phyloP scores from a whole-genome alignment of 306 rosid genomes.

The Luffa acutangula region DNA sequence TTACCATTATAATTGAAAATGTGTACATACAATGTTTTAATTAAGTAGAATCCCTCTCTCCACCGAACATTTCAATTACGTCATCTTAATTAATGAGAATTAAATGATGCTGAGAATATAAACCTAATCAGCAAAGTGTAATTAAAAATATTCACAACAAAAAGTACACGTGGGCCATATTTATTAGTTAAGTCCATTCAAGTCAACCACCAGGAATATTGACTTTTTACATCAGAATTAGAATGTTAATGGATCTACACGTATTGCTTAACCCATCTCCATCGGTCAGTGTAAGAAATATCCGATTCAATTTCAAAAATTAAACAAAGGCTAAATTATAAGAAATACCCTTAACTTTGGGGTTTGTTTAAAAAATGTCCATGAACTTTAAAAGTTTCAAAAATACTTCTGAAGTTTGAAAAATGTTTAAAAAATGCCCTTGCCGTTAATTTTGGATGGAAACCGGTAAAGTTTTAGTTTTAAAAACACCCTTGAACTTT shows the following conservation, averaged over 20 bases:
- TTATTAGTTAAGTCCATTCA: not conserved
- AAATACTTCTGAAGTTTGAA: too few species aligned
- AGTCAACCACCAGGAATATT: not conserved
- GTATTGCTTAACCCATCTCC: not conserved
- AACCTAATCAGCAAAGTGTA: not conserved
- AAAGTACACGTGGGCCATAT: slow-evolving; percentile 2
- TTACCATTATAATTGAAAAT: not conserved
- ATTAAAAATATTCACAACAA: not conserved
- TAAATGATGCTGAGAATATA: not conserved
- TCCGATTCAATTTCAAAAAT: not conserved
- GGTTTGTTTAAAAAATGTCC: too few species aligned
- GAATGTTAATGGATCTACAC: not conserved
- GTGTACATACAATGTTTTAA: not conserved
- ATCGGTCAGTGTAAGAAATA: not conserved
- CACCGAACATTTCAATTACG: not conserved
- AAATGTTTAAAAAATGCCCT: too few species aligned
- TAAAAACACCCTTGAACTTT: too few species aligned
- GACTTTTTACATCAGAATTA: not conserved
- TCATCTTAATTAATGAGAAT: not conserved
- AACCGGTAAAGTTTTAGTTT: too few species aligned
- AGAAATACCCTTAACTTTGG: too few species aligned
- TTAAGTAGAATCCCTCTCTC: not conserved
- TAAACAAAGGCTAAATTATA: too few species aligned
- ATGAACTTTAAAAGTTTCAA: too few species aligned
- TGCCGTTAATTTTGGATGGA: too few species aligned